Percentiles rank a stretch among this genome's conserved stretches.
These are phyloP conservation scores for Nyssa sinensis DNA, from an alignment of 148 eudicot species.

Conservation along the genomic window DNA sequence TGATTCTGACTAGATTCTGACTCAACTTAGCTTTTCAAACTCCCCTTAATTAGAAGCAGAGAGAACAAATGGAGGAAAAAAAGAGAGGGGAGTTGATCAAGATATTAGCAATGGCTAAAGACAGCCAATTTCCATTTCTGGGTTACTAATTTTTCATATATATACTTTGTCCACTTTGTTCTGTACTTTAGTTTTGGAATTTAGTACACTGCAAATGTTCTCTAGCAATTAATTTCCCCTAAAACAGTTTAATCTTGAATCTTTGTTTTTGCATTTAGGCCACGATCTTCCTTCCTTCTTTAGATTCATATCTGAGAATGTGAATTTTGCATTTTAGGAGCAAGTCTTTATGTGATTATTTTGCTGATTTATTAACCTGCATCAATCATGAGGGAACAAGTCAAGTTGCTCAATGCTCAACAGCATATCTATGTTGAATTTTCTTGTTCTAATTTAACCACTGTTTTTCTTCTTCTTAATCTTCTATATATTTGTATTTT, in stretches of 20 bases:
- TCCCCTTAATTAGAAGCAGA: not conserved
- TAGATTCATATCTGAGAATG: not conserved
- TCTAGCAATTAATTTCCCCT: constrained; percentile 1
- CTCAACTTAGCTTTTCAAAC: too few species aligned
- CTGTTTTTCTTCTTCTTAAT: too few species aligned
- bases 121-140: not conserved
- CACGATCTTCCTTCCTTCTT: not conserved
- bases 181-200: constrained; percentile 8
- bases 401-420: too few species aligned
- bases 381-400: too few species aligned
- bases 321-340: too few species aligned
- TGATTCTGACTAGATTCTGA: not conserved
- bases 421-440: too few species aligned
- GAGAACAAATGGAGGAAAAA: not conserved
- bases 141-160: not conserved
- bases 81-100: not conserved
- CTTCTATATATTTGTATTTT: too few species aligned
- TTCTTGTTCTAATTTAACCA: too few species aligned
- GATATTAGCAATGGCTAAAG: not conserved
- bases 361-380: too few species aligned
- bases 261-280: not conserved
- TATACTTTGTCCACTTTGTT: not conserved
- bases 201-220: not conserved
- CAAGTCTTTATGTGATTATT: too few species aligned
- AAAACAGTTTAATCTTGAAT: not conserved